phyloP scores from a whole-genome alignment of 2,329 filamentous ascomycete species.

The Geosmithia morbida region DNA sequence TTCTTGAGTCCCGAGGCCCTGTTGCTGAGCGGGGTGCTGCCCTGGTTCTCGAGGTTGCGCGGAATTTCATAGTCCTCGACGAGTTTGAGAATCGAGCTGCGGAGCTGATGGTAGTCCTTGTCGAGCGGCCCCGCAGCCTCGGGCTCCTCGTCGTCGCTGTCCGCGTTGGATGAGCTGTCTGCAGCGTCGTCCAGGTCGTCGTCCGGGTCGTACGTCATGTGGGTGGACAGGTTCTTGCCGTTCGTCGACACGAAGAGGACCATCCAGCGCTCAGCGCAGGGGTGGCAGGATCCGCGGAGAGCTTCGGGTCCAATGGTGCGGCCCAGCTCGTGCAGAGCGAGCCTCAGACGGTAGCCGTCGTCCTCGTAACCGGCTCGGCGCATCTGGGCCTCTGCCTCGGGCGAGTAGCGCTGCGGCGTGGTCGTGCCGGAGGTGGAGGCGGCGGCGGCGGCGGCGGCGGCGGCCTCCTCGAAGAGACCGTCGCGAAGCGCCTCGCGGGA shows the following conservation, averaged over 20 bases:
- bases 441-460: too few species aligned
- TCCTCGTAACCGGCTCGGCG: slow-evolving; percentile 42
- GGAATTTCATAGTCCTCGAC: slow-evolving; percentile 75
- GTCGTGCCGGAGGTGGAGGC: slow-evolving; percentile 18
- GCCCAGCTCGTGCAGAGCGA: slow-evolving; percentile 57
- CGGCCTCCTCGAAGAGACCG: slow-evolving; percentile 12
- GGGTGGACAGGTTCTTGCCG: slow-evolving; percentile 52
- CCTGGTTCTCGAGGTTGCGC: slow-evolving; percentile 45
- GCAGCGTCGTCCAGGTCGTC: slow-evolving; percentile 53
- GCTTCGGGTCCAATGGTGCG: slow-evolving; percentile 49
- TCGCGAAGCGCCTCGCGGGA: slow-evolving; percentile 51
- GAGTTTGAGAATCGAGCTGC: slow-evolving; percentile 66
- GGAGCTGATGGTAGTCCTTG: slow-evolving; percentile 68
- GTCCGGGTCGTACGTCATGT: slow-evolving; percentile 59
- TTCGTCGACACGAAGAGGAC: slow-evolving; percentile 66
- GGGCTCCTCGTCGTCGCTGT: slow-evolving; percentile 46
- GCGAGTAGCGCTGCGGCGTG: slow-evolving; percentile 39
- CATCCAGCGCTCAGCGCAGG: slow-evolving; percentile 71
- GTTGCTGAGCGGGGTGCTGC: slow-evolving; percentile 55
- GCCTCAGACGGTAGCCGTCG: slow-evolving; percentile 49
- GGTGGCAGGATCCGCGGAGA: slow-evolving; percentile 56
- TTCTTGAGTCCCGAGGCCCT: slow-evolving; percentile 47
- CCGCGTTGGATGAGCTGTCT: slow-evolving; percentile 43
- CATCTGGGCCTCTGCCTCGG: slow-evolving; percentile 28
- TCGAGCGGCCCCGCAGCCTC: slow-evolving; percentile 49